Conservation (phyloP, 768 basidiomycete species). For the Boletus vinaceobasis region DNA sequence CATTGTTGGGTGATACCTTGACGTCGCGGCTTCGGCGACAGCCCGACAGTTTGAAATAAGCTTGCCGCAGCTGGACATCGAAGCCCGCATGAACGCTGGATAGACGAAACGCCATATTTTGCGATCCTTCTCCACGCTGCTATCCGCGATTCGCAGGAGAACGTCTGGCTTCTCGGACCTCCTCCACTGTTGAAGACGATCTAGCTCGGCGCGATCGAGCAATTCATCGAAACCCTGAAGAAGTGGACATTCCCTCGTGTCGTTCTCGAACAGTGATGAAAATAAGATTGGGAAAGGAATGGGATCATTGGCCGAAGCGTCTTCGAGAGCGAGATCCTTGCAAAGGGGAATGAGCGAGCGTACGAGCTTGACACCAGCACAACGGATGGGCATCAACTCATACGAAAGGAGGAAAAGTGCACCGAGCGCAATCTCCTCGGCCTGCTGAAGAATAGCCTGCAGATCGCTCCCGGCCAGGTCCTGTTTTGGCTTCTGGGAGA, state of each 20-base stretch:
- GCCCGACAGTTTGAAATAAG: slow-evolving; percentile 57
- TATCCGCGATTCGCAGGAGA: slow-evolving; percentile 69
- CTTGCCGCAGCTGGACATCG: slow-evolving; percentile 45
- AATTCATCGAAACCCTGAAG: slow-evolving; percentile 65
- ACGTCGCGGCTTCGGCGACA: slow-evolving; percentile 61
- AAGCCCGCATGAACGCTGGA: slow-evolving; percentile 58
- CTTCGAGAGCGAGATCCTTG: slow-evolving; percentile 40
- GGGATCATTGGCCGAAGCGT: slow-evolving; percentile 25
- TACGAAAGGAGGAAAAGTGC: slow-evolving; percentile 72
- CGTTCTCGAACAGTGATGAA: slow-evolving; percentile 54
- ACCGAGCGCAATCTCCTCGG: slow-evolving; percentile 66
- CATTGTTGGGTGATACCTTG: slow-evolving; percentile 69
- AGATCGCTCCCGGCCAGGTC: slow-evolving; percentile 41
- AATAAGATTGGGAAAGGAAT: slow-evolving; percentile 36
- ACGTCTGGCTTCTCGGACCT: slow-evolving; percentile 53
- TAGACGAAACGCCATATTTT: slow-evolving; percentile 74
- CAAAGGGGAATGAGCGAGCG: slow-evolving; percentile 53
- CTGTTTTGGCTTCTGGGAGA: slow-evolving; percentile 38
- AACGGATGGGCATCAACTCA: slow-evolving; percentile 46
- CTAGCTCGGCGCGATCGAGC: slow-evolving; percentile 56
- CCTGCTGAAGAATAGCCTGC: slow-evolving; percentile 41
- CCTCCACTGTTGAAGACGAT: slow-evolving; percentile 65
- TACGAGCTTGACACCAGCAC: slow-evolving; percentile 61
- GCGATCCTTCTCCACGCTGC: slow-evolving; percentile 61
- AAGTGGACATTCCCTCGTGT: slow-evolving; percentile 41